Percentiles rank a stretch among this genome's conserved stretches.
These are phyloP conservation scores for Trypanosoma boissoni DNA, from an alignment of 208 protist genomes.

Conservation along the genomic window DNA sequence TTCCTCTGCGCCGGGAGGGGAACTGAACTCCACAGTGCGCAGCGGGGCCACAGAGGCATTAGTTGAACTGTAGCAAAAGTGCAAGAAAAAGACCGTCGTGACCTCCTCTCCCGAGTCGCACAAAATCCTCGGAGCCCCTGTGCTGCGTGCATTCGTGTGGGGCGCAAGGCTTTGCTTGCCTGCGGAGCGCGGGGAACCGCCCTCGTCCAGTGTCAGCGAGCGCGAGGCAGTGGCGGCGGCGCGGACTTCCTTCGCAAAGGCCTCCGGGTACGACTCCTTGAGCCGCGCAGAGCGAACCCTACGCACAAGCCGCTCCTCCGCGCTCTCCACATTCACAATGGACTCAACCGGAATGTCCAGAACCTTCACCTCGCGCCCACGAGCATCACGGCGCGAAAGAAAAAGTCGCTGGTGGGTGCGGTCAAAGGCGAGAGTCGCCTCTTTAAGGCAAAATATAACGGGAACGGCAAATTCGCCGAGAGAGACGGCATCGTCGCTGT, in stretches of 20 bases:
- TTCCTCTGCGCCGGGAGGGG: conserved; percentile 6
- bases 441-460: not conserved
- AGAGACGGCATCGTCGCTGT: not conserved
- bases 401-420: not conserved
- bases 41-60: conserved; percentile 29
- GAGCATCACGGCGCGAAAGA: not conserved
- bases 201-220: no score
- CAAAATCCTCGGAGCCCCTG: no score
- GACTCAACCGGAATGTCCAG: conserved; percentile 47
- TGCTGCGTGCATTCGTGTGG: no score
- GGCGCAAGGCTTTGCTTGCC: no score
- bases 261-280: no score
- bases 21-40: conserved; percentile 51
- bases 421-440: conserved; percentile 7
- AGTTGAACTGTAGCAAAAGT: conserved; percentile 56
- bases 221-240: no score
- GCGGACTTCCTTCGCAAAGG: no score
- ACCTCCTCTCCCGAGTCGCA: no score
- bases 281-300: conserved; percentile 29
- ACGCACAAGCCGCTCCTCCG: conserved; percentile 42
- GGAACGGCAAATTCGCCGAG: not conserved
- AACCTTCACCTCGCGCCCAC: conserved; percentile 30
- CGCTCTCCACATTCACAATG: conserved; percentile 70
- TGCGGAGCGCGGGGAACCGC: no score
- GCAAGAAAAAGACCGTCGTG: no score